Base-by-base conservation (phyloP, 345 rosid species). In the Hypericum perforatum region DNA sequence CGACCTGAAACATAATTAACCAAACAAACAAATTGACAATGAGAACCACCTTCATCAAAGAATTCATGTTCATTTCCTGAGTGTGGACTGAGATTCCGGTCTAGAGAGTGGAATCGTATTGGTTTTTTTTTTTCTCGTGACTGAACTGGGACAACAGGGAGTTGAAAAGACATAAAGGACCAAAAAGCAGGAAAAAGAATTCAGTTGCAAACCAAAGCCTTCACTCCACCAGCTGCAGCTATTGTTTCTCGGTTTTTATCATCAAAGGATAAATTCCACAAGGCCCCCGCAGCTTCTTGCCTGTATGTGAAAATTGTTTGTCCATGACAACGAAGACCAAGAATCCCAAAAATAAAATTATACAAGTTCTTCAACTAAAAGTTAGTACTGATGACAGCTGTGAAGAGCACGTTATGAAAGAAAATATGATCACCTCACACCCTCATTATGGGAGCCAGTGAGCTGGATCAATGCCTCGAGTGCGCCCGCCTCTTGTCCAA, bases 241-340 rank as follows among this genome's bases (percentile, higher is more conserved):
- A 69, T 73, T 59, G 71, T 69, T 69, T 69, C 74, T 43, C 78
- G 66, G 65, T 73, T 73, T 59, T 39, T 65, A 63, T 65, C 78
- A 59, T 73, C 74, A 56, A 73, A 65, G 39, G 74, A 73, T 50
- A 73, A 62, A 45, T 73, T 73, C 78, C 78, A 69, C 38, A 69
- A 59, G 32, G 78, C 74, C 62, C 78, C 78, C 38, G 74, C 71
- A 32, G 74, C 74, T 61, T 73, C 74, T 39, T 69, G 71, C 65
- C 78, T 69, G 57, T 62, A 13, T 44, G 39, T 7, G 41, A 54
- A 38, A 14, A 41, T 22, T n/a, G n/a, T n/a, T n/a, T n/a, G n/a
- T n/a, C n/a, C n/a, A n/a, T n/a, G n/a, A n/a, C n/a, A n/a, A n/a
- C n/a, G 32, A 22, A 22, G 32, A 22, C 32, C 32, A 4, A 22